Evolutionary conservation across 768 basidiomycete genomes (phyloP).

Genomic region (Trametes sanguinea): DNA sequence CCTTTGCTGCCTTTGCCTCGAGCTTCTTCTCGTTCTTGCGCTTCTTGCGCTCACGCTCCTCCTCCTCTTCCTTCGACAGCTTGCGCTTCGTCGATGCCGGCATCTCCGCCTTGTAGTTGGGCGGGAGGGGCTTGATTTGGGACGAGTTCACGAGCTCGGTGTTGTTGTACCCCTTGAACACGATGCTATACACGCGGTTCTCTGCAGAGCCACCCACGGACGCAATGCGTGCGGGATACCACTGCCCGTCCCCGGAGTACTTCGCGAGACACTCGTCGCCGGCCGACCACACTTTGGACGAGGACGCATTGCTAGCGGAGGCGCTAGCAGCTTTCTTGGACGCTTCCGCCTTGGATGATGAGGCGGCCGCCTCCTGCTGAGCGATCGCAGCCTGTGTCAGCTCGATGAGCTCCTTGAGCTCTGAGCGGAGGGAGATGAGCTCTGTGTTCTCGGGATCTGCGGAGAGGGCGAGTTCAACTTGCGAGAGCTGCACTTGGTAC

Average conservation of each 20-base stretch:
- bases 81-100: constrained; percentile 70
- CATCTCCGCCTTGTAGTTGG: constrained; percentile 45
- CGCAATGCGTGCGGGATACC: constrained; percentile 89
- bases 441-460: constrained; percentile 75
- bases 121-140: constrained; percentile 70
- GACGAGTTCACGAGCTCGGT: constrained; percentile 79
- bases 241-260: constrained; percentile 80
- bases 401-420: constrained; percentile 81
- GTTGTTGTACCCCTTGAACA: constrained; percentile 90
- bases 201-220: constrained; percentile 80
- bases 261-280: constrained; percentile 87
- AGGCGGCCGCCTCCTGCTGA: constrained; percentile 63
- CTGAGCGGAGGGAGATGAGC: constrained; percentile 69
- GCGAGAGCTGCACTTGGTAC: constrained; percentile 87
- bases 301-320: constrained; percentile 39
- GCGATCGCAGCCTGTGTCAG: constrained; percentile 74
- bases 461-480: constrained; percentile 79
- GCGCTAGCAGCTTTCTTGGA: constrained; percentile 48
- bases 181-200: constrained; percentile 83
- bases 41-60: constrained; percentile 86
- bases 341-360: constrained; percentile 58
- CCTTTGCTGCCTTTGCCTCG: constrained; percentile 80
- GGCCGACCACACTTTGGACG: constrained; percentile 65
- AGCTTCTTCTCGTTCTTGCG: constrained; percentile 95
- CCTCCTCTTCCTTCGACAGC: constrained; percentile 77